phyloP scores from a whole-genome alignment of 208 protist genomes.

The Trypanosoma platydactyli region DNA sequence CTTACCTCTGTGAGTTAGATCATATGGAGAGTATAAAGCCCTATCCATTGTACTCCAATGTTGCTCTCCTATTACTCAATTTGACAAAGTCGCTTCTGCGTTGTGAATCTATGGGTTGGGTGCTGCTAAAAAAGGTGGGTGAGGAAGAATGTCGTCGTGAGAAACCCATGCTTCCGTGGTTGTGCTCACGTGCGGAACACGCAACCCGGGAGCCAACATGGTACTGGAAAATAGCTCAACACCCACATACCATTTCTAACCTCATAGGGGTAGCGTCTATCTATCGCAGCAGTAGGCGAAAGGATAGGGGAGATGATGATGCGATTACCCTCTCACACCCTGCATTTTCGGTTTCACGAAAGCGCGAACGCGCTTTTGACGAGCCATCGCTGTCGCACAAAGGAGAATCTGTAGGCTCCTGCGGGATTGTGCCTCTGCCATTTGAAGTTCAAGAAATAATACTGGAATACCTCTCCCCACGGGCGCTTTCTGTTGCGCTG shows the following conservation, averaged over 20 bases:
- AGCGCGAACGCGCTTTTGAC: conserved; percentile 1
- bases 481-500: conserved; percentile 28
- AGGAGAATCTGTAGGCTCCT: background rate
- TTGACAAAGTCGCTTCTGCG: conserved; percentile 25
- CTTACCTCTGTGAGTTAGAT: conserved; percentile 17
- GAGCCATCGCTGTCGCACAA: background rate
- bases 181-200: conserved; percentile 18
- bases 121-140: background rate
- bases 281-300: background rate
- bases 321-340: conserved; percentile 10
- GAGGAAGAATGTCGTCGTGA: background rate
- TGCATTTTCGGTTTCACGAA: background rate
- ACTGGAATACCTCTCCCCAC: conserved; percentile 36
- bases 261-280: background rate
- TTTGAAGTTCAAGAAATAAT: conserved; percentile 33
- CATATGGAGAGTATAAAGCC: conserved; percentile 3
- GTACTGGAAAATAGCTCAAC: conserved; percentile 23
- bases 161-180: conserved; percentile 15
- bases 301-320: conserved; percentile 1
- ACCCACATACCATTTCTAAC: conserved; percentile 8
- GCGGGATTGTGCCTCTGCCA: conserved; percentile 27
- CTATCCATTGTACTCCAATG: conserved; percentile 20
- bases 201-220: conserved; percentile 4
- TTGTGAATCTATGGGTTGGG: background rate
- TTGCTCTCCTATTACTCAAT: conserved; percentile 26